Evolutionary conservation across 2,329 filamentous ascomycete genomes (phyloP), one percentile per base, ranked within the genome.

Genomic region (Trichoderma lentiforme): DNA sequence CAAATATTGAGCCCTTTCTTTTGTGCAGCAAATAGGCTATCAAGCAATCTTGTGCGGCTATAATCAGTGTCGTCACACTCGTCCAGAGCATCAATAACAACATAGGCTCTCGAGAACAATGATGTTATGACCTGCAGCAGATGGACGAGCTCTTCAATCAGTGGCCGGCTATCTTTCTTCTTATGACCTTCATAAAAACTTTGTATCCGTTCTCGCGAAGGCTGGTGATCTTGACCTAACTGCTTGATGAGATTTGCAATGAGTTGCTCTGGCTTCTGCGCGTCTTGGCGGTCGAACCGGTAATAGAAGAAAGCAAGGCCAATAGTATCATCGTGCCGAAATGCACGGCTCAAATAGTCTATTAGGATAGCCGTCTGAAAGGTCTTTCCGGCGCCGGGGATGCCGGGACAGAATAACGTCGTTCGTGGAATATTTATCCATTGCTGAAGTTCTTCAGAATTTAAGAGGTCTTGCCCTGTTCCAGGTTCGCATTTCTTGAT

Each of bases 171-270:
- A 2, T 3, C 47, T 24, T 21, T 24, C 47, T 53, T 24, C 47
- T 18, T 8, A 26, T 66, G 51, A 1, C 18, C 4, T 15, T 66
- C 21, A 30, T 51, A 57, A 15, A 71, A 7, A 2, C 12, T 6
- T 11, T 12, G n/a, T 14, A 34, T 14, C 14, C 7, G 7, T 36
- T 58, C 47, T 2, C 11, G 36, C 1, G n/a, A 26, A 14, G 12
- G 11, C 3, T 47, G 4, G 1, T 30, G n/a, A 2, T 21, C 4
- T 32, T 60, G 57, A 1, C 43, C 30, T 3, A 71, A 34, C 11
- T 71, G 69, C 26, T 71, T 71, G 32, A 67, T 12, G 28, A 71
- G 47, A 24, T 32, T 71, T n/a, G 69, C 3, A 30, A 71, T 24
- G 6, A 71, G 21, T 34, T 60, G 21, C 11, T 56, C 32, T 6